Base-by-base conservation (phyloP, 768 basidiomycete genomes). In the Neoboletus subvelutipes region DNA sequence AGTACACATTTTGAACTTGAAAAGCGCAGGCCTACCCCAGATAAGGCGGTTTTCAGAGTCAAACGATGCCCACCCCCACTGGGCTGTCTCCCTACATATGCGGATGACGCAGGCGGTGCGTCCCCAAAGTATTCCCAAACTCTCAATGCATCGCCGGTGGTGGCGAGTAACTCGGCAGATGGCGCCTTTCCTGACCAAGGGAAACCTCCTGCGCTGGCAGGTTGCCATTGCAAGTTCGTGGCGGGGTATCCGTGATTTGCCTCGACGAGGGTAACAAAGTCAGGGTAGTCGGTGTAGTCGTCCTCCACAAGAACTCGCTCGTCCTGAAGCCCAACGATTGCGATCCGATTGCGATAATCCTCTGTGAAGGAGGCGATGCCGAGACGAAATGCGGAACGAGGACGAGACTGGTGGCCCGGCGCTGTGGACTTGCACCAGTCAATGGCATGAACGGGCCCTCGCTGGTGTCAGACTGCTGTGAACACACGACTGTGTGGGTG, bases 141-240 rank as follows among this genome's bases (percentile, higher is more conserved):
- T 62, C 94, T 80, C 65, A 99, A 71, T 47, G 92, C 92, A 73
- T 98, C 97, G 28, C 92, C 93, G 0, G 94, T 96, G 7, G 94
- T 96, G 12, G 96, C 96, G 10, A 99, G 78, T 46, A 97, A 75
- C 72, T 99, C 97, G 46, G 89, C 80, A 47, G 76, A 74, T 9
- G 79, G 73, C 5, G 81, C 78, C 70, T 87, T 90, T 71, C 85
- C 83, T 7, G 83, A 78, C 89, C 91, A 91, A 42, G 77, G 70
- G 68, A 83, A 82, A 43, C 77, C 80, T 31, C 79, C 74, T 22
- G 90, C 79, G 28, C 83, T 81, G 5, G 82, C 80, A 18, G 97
- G 97, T 63, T 97, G 94, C 91, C 94, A 98, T 66, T 90, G 93
- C 47, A 98, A 74, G 71, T 86, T 89, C 15, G 94, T 98, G 11